Evolutionary conservation across 202 grass and related monocot genomes (phyloP), one percentile per base, ranked within the genome.

Genomic region (Eragrostis tef): DNA sequence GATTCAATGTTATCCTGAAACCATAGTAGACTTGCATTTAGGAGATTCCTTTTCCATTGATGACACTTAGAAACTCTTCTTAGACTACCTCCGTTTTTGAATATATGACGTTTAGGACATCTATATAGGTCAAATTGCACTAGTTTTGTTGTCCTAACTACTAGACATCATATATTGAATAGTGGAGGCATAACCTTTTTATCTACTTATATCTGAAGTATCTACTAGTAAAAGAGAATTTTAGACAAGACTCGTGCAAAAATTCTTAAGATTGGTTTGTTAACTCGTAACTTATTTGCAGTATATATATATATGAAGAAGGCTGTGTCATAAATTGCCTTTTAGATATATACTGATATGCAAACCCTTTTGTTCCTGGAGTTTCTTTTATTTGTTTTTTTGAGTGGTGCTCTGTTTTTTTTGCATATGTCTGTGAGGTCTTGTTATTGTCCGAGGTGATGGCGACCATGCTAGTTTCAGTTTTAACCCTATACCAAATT

Each of bases 291-390:
- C 3, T 31, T 31, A 31, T 31, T 31, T 31, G 3, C 0, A 13
- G 49, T 53, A n/a, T n/a, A n/a, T n/a, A n/a, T n/a, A n/a, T n/a
- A n/a, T n/a, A 39, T 11, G 15, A 52, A 52, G 22, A 51, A 19
- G 47, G 45, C 5, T 71, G 68, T 39, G 46, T 11, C 22, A 31
- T 31, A 31, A 31, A 31, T 31, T 10, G 11, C 1, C 43, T 47
- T 51, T 29, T 78, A 34, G 15, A 77, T 78, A 10, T 78, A 10
- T 78, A 65, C 26, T 31, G 29, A 47, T 17, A 71, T 59, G 45
- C 31, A 49, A n/a, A 2, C 8, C 12, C 0, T 13, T 15, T 11
- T 64, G 6, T 86, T 66, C 42, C 27, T 64, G 25, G 45, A 45
- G 5, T 74, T 54, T 24, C 48, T 83, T 54, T 29, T 31, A 2